These are phyloP conservation scores for Salix exigua DNA, from an alignment of 345 rosid genomes.

Conservation along the genomic window DNA sequence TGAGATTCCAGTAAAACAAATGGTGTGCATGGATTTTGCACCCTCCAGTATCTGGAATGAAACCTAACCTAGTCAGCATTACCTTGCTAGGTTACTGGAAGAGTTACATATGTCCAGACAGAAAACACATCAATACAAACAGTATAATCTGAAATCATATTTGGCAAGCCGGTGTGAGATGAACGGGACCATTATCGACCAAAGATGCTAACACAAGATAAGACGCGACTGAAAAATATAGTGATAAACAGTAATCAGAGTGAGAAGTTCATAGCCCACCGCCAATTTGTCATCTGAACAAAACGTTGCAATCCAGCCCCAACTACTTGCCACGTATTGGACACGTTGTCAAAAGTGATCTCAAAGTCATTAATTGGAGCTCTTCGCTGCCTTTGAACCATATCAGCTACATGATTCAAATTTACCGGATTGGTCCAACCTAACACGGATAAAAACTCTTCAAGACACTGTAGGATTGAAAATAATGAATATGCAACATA, in stretches of 20 bases:
- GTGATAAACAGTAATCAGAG: not conserved
- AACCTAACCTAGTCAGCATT: not conserved
- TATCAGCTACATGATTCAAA: constrained; percentile 80
- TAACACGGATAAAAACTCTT: constrained; percentile 15
- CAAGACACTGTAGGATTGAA: not conserved
- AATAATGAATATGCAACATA: not conserved
- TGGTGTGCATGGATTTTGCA: not conserved
- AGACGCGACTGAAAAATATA: not conserved
- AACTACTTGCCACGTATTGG: constrained; percentile 66
- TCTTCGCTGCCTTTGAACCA: constrained; percentile 54
- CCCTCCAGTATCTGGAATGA: not conserved
- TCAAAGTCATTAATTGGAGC: constrained; percentile 76
- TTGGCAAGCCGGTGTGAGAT: not conserved
- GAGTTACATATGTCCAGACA: not conserved
- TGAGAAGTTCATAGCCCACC: constrained; percentile 32
- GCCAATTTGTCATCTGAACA: constrained; percentile 98
- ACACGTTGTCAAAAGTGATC: constrained; percentile 52
- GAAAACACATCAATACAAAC: not conserved
- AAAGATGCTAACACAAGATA: not conserved
- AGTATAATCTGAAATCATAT: not conserved
- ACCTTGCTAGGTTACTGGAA: not conserved
- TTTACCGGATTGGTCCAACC: constrained; percentile 37
- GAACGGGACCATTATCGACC: not conserved
- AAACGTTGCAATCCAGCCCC: constrained; percentile 88
- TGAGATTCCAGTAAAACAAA: not conserved